A percentile compares a stretch with the other conserved stretches of the same genome.
Conservation (phyloP, 139 green algal genomes). For the Coccomyxa sp. region DNA sequence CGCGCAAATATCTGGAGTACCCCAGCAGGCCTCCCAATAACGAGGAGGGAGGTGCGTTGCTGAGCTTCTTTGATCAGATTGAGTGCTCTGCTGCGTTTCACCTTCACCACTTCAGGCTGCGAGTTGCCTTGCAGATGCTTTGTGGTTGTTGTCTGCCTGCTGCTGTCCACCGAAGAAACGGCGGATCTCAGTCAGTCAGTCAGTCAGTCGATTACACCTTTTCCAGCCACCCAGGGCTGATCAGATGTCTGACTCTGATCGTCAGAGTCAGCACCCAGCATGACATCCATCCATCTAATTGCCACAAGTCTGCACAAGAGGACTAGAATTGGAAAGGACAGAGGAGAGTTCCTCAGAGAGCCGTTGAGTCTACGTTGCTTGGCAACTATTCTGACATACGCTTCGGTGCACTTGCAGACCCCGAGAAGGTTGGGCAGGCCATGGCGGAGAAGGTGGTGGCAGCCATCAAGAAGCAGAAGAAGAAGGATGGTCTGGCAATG, state of each 20-base stretch:
- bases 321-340: background rate
- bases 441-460: background rate
- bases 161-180: background rate
- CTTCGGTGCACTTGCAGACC: background rate
- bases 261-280: too few species aligned
- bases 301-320: background rate
- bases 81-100: too few species aligned
- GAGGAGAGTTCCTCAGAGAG: background rate
- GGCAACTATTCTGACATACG: background rate
- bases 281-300: too few species aligned
- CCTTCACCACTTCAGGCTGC: too few species aligned
- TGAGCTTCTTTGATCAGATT: background rate
- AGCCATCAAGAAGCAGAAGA: background rate
- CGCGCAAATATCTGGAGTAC: conserved; percentile 2
- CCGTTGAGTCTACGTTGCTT: background rate
- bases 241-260: too few species aligned
- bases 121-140: background rate
- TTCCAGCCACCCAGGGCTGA: too few species aligned
- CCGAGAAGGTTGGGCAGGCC: background rate
- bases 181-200: background rate
- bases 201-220: too few species aligned
- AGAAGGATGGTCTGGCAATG: background rate
- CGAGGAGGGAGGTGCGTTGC: background rate
- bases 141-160: background rate
- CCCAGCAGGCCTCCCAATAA: background rate